Evolutionary conservation across 2,329 filamentous ascomycete genomes (phyloP), one percentile per base, ranked within the genome.

Genomic region (Colletotrichum salicis): DNA sequence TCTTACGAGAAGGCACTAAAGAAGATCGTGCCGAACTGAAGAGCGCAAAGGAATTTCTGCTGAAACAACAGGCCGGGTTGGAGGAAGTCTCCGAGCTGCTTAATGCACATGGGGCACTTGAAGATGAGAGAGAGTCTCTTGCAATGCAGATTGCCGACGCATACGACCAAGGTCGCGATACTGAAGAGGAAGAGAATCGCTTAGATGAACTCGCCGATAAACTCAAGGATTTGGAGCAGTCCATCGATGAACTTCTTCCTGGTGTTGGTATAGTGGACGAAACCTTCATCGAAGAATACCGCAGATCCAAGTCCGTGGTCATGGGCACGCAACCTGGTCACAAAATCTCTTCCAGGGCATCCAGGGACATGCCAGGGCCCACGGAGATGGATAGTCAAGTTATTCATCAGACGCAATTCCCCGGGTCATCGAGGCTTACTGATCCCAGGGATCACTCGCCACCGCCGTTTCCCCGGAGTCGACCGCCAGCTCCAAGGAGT

Each of bases 361-460:
- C 48, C 8, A 54, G 55, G 48, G 57, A 60, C 48, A 37, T 41
- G 57, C 62, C 31, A 8, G 12, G 33, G 13, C 75, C 76, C 19
- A 76, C 78, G 1, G 79, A 81, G 48, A 78, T 78, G 31, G 80
- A 80, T 13, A 84, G 85, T 1, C 85, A 90, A 72, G 81, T 88
- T 22, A 83, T 89, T 24, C 82, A 85, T 24, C 87, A 89, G 75
- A 89, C 87, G 1, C 87, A 89, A 66, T 75, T 86, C 27, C 80
- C 82, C 11, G 73, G 72, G 8, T 68, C 69, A 12, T 62, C 55
- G 13, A 70, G 73, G 67, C 59, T 67, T 54, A 73, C 75, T 41
- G 56, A 61, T 15, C 41, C 66, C 33, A 61, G 54, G 48, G 33
- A 71, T 33, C 70, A 68, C n/a, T 72, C 74, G 41, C 65, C 74